phyloP scores from a whole-genome alignment of 2,329 filamentous ascomycete species.

The Fusarium tupiense region DNA sequence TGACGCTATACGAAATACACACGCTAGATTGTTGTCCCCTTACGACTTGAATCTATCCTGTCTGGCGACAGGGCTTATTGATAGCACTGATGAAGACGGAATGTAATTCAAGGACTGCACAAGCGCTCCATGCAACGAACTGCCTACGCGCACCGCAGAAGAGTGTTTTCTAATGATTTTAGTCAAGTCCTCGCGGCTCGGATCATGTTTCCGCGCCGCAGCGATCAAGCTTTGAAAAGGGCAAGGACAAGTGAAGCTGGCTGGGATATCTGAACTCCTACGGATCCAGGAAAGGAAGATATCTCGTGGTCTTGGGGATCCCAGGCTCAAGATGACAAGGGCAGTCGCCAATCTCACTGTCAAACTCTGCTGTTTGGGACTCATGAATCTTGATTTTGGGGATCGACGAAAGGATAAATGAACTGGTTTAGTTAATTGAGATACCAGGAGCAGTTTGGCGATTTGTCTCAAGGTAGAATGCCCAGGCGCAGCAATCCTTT shows the following conservation, averaged over 20 bases:
- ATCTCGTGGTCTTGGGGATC: background rate
- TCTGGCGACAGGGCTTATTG: too few relatives aligned
- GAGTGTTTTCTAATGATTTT: background rate
- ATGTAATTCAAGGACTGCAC: too few relatives aligned
- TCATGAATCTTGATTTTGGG: rapidly evolving
- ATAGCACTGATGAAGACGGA: too few relatives aligned
- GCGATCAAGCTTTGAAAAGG: rapidly evolving
- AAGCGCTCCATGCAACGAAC: background rate
- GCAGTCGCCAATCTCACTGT: rapidly evolving
- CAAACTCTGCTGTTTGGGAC: rapidly evolving
- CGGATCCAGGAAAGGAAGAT: rapidly evolving
- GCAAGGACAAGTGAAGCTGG: background rate
- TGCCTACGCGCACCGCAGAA: background rate
- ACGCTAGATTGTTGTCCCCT: too few relatives aligned
- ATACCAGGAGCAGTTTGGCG: rapidly evolving
- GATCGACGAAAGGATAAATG: rapidly evolving
- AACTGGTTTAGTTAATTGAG: rapidly evolving
- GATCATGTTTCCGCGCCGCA: rapidly evolving
- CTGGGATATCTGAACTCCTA: rapidly evolving
- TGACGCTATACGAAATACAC: background rate
- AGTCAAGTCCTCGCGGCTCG: background rate
- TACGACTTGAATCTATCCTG: background rate
- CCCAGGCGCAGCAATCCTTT: background rate
- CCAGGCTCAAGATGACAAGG: too few relatives aligned
- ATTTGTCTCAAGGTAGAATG: rapidly evolving